Evolutionary conservation across 1,139 yeast genomes (phyloP), one percentile per base, ranked within the genome.

Genomic region (Blastobotrys niveus): DNA sequence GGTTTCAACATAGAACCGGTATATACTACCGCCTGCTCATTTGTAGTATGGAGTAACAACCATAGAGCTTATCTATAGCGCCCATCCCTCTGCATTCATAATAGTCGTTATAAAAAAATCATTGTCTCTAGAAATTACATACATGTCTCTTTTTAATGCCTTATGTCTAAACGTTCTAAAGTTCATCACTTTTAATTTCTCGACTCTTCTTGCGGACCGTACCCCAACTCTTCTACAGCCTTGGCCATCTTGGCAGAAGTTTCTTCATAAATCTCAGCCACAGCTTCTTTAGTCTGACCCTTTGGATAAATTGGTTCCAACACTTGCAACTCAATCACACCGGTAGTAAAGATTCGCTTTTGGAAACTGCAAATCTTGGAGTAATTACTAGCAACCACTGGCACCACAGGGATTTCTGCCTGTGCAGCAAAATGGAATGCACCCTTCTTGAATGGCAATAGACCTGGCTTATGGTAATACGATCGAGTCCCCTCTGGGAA

Each of bases 381-480:
- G 46, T 94, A 85, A 66, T 91, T 93, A 35, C 89, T 77, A 6
- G 87, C 86, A 8, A 86, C 94, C 37, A 84, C 72, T 2, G 99
- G 98, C 12, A 91, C 79, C 38, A 91, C 71, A 20, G 97, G 97
- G 29, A 91, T 79, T 34, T 79, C 79, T 3, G 95, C 95, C 65
- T 89, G 95, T 51, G 83, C 83, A 10, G 99, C 98, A 59, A 91
- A 74, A 65, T 91, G 96, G 78, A 93, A 93, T 0, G 97, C 97
- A 41, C 99, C 99, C 62, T 93, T 93, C 65, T 91, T 91, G 66
- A 91, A 86, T 1, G 95, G 95, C 45, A 86, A 71, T 63, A 93
- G 67, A 9, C 74, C 79, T 42, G 94, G 81, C 36, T 72, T 72
- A 21, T 76, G 68, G 14, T 82, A 65, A 51, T 80, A 84, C 0